Evolutionary conservation across 257 asterid species (phyloP).

Genomic region (Coffea canephora): DNA sequence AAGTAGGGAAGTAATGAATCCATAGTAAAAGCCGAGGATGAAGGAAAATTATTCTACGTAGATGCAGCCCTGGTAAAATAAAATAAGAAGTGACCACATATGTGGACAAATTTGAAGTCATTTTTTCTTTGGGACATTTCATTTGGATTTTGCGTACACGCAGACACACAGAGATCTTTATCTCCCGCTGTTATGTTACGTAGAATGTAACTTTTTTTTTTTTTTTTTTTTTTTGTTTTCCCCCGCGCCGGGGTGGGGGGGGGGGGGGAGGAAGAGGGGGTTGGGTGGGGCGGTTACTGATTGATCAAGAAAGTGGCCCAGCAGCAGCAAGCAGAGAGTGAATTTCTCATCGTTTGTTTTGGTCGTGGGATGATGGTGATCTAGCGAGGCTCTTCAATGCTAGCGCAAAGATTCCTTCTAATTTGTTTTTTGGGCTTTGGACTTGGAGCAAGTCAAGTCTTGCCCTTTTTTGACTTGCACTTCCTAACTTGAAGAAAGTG

Average conservation of each 20-base stretch:
- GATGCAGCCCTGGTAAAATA: neutral
- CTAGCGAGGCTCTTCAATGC: constrained; percentile 26
- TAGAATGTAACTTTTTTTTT: neutral
- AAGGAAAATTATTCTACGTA: constrained; percentile 12
- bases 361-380: neutral
- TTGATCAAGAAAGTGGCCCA: constrained; percentile 25
- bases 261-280: no score
- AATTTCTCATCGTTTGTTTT: constrained; percentile 13
- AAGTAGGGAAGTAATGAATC: constrained; percentile 37
- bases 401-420: constrained; percentile 29
- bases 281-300: constrained; percentile 4
- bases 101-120: constrained; percentile 56
- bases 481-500: constrained; percentile 20
- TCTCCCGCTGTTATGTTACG: constrained; percentile 20
- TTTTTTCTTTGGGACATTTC: constrained; percentile 41
- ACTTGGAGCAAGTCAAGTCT: constrained; percentile 33
- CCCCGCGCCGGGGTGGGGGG: no score
- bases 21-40: constrained; percentile 37
- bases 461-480: constrained; percentile 35
- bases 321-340: neutral
- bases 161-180: constrained; percentile 33
- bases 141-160: constrained; percentile 36
- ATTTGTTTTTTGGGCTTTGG: neutral
- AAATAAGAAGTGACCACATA: constrained; percentile 26
- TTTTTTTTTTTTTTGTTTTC: no score